phyloP scores from a whole-genome alignment of 306 rosid genomes.

The Abrus pulchellus region DNA sequence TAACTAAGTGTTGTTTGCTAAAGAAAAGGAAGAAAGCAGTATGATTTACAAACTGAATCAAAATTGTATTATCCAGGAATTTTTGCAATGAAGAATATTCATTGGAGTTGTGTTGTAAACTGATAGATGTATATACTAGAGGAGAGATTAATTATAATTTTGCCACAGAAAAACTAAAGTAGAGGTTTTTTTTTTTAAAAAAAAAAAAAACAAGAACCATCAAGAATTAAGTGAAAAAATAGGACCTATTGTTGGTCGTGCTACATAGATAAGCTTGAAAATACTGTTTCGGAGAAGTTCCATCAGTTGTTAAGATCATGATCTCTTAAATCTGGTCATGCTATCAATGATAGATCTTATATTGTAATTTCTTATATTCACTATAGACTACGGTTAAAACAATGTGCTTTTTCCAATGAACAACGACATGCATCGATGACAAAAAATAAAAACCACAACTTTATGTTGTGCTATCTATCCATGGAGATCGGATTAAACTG shows the following conservation, averaged over 20 bases:
- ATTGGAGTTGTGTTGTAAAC: background rate
- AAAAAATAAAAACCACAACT: too few species aligned
- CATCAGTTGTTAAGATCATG: background rate
- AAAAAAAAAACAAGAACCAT: background rate
- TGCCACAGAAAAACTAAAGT: background rate
- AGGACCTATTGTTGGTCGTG: background rate
- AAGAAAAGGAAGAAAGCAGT: too few species aligned
- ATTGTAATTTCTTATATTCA: background rate
- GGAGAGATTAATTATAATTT: background rate
- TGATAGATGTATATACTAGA: background rate
- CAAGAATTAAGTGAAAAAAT: background rate
- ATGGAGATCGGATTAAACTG: too few species aligned
- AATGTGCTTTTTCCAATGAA: background rate
- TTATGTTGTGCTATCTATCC: too few species aligned
- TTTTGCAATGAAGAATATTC: background rate
- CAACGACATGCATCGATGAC: too few species aligned
- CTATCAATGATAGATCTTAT: background rate
- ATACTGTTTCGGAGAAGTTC: background rate
- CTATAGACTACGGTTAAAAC: background rate
- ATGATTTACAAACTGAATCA: too few species aligned
- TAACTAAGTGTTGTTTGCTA: too few species aligned
- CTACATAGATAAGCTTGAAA: background rate
- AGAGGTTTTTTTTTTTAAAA: background rate
- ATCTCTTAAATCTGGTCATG: background rate
- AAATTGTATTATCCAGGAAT: background rate